phyloP scores from a whole-genome alignment of 768 basidiomycete genomes.

The Grammothele lineata region DNA sequence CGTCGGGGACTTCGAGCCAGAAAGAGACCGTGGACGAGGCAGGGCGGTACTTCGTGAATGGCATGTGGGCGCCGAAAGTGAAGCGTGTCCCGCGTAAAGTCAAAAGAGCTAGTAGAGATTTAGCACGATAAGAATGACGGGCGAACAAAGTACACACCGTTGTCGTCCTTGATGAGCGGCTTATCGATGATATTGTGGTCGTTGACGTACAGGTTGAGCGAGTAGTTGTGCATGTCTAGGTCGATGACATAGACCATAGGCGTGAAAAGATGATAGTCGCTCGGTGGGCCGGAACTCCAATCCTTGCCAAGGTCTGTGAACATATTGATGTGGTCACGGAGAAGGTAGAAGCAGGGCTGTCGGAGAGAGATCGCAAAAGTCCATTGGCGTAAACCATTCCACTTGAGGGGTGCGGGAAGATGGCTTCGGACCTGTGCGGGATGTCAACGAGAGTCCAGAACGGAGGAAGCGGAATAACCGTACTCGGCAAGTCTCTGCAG shows the following conservation, averaged over 20 bases:
- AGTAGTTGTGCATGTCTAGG: conserved; percentile 70
- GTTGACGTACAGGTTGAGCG: conserved; percentile 80
- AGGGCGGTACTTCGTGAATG: conserved; percentile 70
- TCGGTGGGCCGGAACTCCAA: conserved; percentile 81
- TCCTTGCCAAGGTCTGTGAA: conserved; percentile 90
- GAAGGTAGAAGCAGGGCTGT: conserved; percentile 68
- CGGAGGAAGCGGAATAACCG: conserved; percentile 17
- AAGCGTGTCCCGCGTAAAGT: conserved; percentile 58
- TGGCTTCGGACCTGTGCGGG: conserved; percentile 55
- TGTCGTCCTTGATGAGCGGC: conserved; percentile 75
- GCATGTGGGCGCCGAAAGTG: conserved; percentile 49
- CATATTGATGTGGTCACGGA: conserved; percentile 94
- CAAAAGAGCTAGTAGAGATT: conserved; percentile 56
- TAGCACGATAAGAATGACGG: neutral
- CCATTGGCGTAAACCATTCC: conserved; percentile 84
- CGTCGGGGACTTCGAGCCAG: conserved; percentile 51
- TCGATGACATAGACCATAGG: conserved; percentile 76
- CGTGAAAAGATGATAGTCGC: conserved; percentile 77
- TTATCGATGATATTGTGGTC: conserved; percentile 97
- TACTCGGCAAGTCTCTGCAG: conserved; percentile 78
- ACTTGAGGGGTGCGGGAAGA: conserved; percentile 76
- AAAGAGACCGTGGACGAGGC: conserved; percentile 67
- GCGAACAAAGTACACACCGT: conserved; percentile 49
- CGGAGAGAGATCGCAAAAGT: conserved; percentile 65
- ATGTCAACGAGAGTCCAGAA: neutral